Evolutionary conservation across 176 grass and related monocot species (phyloP).

Genomic region (Triticum urartu): DNA sequence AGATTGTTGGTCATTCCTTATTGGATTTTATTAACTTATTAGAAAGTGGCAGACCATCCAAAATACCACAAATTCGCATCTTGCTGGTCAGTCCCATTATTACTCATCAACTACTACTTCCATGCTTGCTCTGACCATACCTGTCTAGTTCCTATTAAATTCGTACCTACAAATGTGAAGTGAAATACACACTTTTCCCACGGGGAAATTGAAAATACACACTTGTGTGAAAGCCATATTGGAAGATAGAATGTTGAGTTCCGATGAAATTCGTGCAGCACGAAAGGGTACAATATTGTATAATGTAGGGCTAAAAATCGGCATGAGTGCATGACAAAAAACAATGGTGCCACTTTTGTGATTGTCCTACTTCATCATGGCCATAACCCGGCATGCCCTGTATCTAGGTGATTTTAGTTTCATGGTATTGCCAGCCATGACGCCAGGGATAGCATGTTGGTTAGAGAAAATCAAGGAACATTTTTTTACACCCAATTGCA

Average conservation of each 20-base stretch:
- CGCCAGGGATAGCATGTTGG: neutral
- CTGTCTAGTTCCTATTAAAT: neutral
- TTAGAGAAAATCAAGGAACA: neutral
- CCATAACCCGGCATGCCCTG: neutral
- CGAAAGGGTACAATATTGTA: neutral
- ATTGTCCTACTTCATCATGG: neutral
- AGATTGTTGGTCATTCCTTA: neutral
- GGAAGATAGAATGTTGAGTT: neutral
- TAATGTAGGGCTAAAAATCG: neutral
- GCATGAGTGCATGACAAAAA: neutral
- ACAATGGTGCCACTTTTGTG: neutral
- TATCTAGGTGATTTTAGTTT: neutral
- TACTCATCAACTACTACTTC: neutral
- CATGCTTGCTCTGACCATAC: neutral
- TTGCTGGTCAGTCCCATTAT: neutral
- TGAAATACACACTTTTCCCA: neutral
- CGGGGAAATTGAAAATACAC: neutral
- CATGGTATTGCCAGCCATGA: neutral
- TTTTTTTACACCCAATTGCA: neutral
- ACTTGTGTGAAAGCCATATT: neutral
- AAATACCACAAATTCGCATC: neutral
- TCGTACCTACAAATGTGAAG: neutral
- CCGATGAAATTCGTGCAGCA: neutral
- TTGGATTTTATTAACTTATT: neutral
- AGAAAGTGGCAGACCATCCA: neutral